These are phyloP conservation scores for Elaeis guineensis DNA, from an alignment of 176 grass and related monocot genomes.

Conservation along the genomic window DNA sequence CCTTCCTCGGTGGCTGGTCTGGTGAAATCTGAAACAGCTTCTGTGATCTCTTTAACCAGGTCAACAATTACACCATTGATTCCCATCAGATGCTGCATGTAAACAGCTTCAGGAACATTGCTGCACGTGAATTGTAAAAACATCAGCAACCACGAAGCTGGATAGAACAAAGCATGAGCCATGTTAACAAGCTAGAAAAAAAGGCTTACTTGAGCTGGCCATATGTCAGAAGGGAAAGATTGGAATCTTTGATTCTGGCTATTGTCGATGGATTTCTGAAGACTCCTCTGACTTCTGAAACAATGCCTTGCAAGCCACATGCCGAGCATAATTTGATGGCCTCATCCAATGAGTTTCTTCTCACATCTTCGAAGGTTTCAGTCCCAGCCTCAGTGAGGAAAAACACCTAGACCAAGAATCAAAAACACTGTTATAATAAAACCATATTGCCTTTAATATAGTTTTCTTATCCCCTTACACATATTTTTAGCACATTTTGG, in stretches of 20 bases:
- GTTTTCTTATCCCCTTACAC: too few relatives aligned
- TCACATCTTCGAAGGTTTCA: constrained; percentile 39
- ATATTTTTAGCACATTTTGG: too few relatives aligned
- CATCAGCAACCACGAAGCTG: too few relatives aligned
- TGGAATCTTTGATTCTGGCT: constrained; percentile 68
- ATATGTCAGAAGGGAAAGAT: constrained; percentile 63
- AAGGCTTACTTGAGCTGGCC: constrained; percentile 77
- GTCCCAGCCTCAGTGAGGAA: constrained; percentile 73
- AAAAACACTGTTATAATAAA: not conserved
- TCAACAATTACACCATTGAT: constrained; percentile 58
- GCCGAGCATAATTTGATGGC: constrained; percentile 55
- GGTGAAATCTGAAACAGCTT: constrained; percentile 29
- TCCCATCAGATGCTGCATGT: constrained; percentile 55
- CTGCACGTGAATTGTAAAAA: constrained; percentile 8
- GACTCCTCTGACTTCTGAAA: constrained; percentile 63
- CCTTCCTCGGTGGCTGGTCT: constrained; percentile 1
- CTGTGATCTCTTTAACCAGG: constrained; percentile 50
- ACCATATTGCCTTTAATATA: too few relatives aligned
- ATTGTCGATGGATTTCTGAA: constrained; percentile 59
- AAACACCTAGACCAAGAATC: constrained; percentile 52
- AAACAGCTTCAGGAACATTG: constrained; percentile 56
- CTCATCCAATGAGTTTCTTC: constrained; percentile 82
- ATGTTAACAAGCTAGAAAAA: constrained; percentile 44
- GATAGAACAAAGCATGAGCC: constrained; percentile 28
- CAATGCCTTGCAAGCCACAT: constrained; percentile 62